Percentiles rank a stretch among this genome's conserved stretches.
Evolutionary conservation across 129 eudicot species (phyloP).

Genomic region (Helianthus annuus): HanXRQr2.0-SUNRISE NC_035439.2:31243333-31243832

Average conservation of each 20-base stretch:
- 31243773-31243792: constrained; percentile 45
- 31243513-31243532: constrained; percentile 58
- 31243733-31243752: constrained; percentile 41
- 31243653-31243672: too few species aligned
- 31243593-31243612: constrained; percentile 56
- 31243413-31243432: constrained; percentile 44
- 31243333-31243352: constrained; percentile 46
- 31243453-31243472: constrained; percentile 62
- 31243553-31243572: constrained; percentile 56
- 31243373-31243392: constrained; percentile 61
- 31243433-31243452: constrained; percentile 53
- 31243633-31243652: too few species aligned
- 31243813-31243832: constrained; percentile 46
- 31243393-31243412: constrained; percentile 66
- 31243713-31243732: constrained; percentile 33
- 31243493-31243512: constrained; percentile 38
- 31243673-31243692: too few species aligned
- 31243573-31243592: constrained; percentile 53
- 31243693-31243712: too few species aligned
- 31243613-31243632: too few species aligned
- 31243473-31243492: constrained; percentile 63
- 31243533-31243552: constrained; percentile 68
- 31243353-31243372: constrained; percentile 44
- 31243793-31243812: constrained; percentile 44
- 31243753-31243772: constrained; percentile 67